phyloP scores from a whole-genome alignment of 2,329 filamentous ascomycete species.

The Albophoma yamanashiensis region DNA sequence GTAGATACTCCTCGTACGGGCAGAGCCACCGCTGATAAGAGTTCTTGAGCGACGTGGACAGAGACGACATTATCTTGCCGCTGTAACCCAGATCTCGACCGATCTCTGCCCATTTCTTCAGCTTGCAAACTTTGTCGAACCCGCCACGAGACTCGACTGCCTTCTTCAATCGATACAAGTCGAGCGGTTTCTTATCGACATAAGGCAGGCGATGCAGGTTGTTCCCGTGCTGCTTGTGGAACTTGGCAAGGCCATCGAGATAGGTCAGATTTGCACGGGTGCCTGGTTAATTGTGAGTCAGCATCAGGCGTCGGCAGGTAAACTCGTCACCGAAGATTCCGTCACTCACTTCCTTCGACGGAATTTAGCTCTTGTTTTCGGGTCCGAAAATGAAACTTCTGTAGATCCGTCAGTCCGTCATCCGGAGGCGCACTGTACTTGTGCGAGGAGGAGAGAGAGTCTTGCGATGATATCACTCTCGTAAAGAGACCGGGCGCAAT shows the following conservation, averaged over 20 bases:
- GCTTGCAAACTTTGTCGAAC: conserved; percentile 93
- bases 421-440: background rate
- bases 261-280: conserved; percentile 95
- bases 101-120: conserved; percentile 98
- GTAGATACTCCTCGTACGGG: conserved; percentile 91
- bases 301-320: background rate
- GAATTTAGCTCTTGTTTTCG: conserved; percentile 95
- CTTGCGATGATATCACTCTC: background rate
- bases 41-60: conserved; percentile 96
- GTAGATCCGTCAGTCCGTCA: background rate
- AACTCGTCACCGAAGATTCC: background rate
- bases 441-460: background rate
- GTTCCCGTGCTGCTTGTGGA: conserved; percentile 92
- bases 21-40: conserved; percentile 96
- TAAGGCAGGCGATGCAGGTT: conserved; percentile 91
- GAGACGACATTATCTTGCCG: conserved; percentile 98
- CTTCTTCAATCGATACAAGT: conserved; percentile 93
- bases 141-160: conserved; percentile 90
- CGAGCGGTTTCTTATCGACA: conserved; percentile 93
- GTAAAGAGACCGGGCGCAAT: conserved; percentile 7
- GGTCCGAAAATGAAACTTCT: conserved; percentile 96
- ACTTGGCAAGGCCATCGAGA: conserved; percentile 87
- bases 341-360: conserved; percentile 81
- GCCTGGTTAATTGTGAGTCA: conserved; percentile 35
- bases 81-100: conserved; percentile 94